Evolutionary conservation across 352 stramenopile genomes (phyloP).

Genomic region (Pythium periplocum): DNA sequence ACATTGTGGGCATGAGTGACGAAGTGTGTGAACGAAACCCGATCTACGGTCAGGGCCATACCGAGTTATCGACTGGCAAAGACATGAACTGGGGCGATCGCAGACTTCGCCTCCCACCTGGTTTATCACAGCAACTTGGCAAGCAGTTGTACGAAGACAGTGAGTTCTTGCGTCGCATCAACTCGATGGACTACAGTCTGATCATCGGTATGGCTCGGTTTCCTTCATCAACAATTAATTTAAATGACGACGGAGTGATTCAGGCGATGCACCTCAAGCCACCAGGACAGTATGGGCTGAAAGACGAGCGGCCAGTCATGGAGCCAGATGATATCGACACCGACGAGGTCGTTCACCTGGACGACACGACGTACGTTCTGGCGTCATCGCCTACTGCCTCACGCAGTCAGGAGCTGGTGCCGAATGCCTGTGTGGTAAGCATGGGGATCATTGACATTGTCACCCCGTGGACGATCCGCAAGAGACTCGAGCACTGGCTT

Average conservation of each 20-base stretch:
- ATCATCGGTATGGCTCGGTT: conserved; percentile 89
- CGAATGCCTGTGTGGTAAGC: conserved; percentile 79
- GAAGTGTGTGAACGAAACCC: conserved; percentile 72
- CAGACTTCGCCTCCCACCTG: conserved; percentile 58
- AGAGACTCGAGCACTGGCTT: conserved; percentile 88
- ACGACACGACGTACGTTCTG: conserved; percentile 46
- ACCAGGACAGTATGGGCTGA: background rate
- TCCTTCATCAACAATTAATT: conserved; percentile 16
- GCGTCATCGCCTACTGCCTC: conserved; percentile 34
- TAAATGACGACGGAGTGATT: conserved; percentile 12
- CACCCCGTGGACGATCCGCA: conserved; percentile 92
- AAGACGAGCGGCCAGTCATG: conserved; percentile 2
- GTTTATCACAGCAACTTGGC: conserved; percentile 67
- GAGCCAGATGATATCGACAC: conserved; percentile 7
- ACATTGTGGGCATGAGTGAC: conserved; percentile 81
- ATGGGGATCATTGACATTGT: conserved; percentile 98
- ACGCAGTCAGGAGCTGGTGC: conserved; percentile 30
- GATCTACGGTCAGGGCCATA: conserved; percentile 52
- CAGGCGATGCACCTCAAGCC: conserved; percentile 10
- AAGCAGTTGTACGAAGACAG: conserved; percentile 89
- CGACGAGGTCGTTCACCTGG: conserved; percentile 20
- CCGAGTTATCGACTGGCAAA: conserved; percentile 80
- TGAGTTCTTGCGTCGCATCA: conserved; percentile 91
- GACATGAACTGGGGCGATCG: conserved; percentile 85
- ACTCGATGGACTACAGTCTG: conserved; percentile 97